Evolutionary conservation across 345 rosid genomes (phyloP).

Genomic region (Eucalyptus pauciflora): DNA sequence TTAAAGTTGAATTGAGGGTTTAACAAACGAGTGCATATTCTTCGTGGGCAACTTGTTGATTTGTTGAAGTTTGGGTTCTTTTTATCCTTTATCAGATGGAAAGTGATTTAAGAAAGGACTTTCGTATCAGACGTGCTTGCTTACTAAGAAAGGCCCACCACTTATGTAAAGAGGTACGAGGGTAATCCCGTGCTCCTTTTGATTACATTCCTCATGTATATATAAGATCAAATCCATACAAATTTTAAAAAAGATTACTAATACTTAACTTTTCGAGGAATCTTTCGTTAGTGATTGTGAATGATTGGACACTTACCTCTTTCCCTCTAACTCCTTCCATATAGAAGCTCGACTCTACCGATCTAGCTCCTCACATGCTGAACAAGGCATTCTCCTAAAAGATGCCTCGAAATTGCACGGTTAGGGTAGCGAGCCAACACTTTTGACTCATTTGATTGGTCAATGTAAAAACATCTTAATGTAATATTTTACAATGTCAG

Average conservation of each 20-base stretch:
- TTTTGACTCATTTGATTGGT: background rate
- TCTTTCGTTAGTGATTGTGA: background rate
- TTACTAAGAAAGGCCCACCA: background rate
- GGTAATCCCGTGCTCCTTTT: accelerated
- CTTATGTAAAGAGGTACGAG: background rate
- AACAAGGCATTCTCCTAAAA: background rate
- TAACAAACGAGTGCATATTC: background rate
- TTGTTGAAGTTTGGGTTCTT: background rate
- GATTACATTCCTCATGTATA: background rate
- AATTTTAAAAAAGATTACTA: background rate
- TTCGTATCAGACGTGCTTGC: accelerated
- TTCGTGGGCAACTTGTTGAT: background rate
- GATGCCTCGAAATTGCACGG: background rate
- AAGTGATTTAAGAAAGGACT: background rate
- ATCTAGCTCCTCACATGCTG: background rate
- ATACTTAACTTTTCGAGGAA: background rate
- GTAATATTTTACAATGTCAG: background rate
- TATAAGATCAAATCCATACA: background rate
- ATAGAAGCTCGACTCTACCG: background rate
- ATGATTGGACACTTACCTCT: background rate
- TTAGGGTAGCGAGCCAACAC: background rate
- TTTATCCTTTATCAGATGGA: accelerated
- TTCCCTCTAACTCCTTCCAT: background rate
- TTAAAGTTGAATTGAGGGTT: background rate
- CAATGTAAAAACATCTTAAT: background rate